Base-by-base conservation (phyloP, 192 early-diverging fungal species). In the Bifiguratus adelaidae region DNA sequence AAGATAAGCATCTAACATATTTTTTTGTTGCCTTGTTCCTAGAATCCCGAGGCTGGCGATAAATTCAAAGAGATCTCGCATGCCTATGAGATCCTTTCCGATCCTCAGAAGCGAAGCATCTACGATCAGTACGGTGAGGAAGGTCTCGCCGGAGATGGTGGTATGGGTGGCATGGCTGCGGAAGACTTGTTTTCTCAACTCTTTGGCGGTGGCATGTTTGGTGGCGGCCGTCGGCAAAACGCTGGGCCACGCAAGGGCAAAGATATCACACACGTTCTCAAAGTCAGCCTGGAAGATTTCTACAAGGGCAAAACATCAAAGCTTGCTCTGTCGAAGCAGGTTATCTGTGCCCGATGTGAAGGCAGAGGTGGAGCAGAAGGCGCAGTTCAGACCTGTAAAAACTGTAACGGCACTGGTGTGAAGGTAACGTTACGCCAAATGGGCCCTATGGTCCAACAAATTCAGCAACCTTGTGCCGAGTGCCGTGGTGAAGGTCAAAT, bases 401-500 rank as follows among this genome's bases (percentile, higher is more conserved):
- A 67, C 19, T 99, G 97, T 75, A 57, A 82, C 30, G 97, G 97
- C 30, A 78, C 83, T 44, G 97, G 97, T 71, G 70, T 95, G 48
- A 86, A 85, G 67, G 70, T 94, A 20, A 78, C 85, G 46, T 73
- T 95, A 48, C 74, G 95, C 38, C 92, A 97, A 62, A 85, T 99
- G 71, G 97, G 97, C 20, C 97, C 97, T 16, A 97, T 99, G 95
- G 85, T 99, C 47, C 97, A 99, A 77, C 97, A 97, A 74, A 89
- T 97, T 71, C 97, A 99, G 67, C 91, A 95, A 63, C 80, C 90
- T 22, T 99, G 97, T 71, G 69, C 68, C 26, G 80, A 82, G 34
- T 99, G 97, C 71, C 69, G 77, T 41, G 97, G 92, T 48, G 77
- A 81, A 49, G 95, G 97, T 52, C 84, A 94, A 57, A 76, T 87